Evolutionary conservation across 2,329 filamentous ascomycete species (phyloP).

Genomic region (Pseudogymnoascus sp.): DNA sequence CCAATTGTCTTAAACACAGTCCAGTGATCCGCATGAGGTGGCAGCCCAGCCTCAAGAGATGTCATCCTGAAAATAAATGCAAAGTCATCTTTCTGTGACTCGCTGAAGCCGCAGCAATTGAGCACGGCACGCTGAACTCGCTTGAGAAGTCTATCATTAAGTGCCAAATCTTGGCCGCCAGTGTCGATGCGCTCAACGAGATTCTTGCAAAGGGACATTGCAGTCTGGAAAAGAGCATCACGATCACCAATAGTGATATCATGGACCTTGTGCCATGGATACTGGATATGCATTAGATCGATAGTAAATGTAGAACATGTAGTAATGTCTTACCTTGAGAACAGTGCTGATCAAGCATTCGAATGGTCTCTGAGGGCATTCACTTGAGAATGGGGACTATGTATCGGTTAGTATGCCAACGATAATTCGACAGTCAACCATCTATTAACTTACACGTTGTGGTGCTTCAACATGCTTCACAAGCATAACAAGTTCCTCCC

Average conservation of each 20-base stretch:
- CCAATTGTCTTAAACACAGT: conserved; percentile 43
- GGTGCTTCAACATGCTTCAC: conserved; percentile 55
- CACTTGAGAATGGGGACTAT: conserved; percentile 50
- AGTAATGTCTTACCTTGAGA: conserved; percentile 22
- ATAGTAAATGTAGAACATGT: neutral
- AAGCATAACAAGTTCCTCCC: conserved; percentile 56
- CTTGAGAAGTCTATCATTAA: conserved; percentile 45
- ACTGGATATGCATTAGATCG: conserved; percentile 28
- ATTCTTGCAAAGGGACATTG: conserved; percentile 39
- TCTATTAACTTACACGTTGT: conserved; percentile 43
- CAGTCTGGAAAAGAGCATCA: conserved; percentile 42
- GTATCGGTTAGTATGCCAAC: conserved; percentile 9
- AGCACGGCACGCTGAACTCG: conserved; percentile 46
- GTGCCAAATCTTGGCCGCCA: conserved; percentile 33
- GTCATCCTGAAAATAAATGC: conserved; percentile 34
- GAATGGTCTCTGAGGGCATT: conserved; percentile 56
- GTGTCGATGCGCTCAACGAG: conserved; percentile 37
- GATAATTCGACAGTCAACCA: neutral
- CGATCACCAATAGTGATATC: conserved; percentile 51
- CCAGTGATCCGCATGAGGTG: conserved; percentile 42
- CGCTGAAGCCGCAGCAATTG: conserved; percentile 51
- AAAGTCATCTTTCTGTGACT: conserved; percentile 53
- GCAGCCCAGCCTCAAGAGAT: conserved; percentile 37
- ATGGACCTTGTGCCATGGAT: conserved; percentile 52
- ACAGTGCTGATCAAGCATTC: conserved; percentile 56